Evolutionary conservation across 139 green algal genomes (phyloP).

Genomic region (Chlorella sorokiniana): DNA sequence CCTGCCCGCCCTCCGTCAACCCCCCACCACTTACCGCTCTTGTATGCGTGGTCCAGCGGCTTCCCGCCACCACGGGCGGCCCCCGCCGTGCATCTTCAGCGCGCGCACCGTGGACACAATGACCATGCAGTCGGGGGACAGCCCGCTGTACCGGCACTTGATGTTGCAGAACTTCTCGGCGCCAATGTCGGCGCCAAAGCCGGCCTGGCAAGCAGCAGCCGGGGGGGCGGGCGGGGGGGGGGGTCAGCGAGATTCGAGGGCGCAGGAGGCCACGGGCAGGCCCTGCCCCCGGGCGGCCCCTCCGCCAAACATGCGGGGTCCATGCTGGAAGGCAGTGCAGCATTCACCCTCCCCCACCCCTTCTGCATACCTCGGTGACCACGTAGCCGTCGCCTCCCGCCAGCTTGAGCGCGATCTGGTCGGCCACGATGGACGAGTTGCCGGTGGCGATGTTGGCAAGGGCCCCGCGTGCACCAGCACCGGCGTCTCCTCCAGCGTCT

Average conservation of each 20-base stretch:
- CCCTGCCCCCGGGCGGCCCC: too few species aligned
- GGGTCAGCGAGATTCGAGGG: background rate
- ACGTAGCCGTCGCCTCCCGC: conserved; percentile 87
- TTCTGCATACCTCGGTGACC: conserved; percentile 88
- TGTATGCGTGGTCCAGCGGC: conserved; percentile 92
- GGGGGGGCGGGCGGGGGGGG: background rate
- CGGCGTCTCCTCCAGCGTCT: conserved; percentile 96
- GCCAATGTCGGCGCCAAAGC: conserved; percentile 98
- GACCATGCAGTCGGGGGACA: conserved; percentile 79
- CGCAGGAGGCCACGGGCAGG: background rate
- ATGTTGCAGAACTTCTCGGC: conserved; percentile 83
- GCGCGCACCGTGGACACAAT: conserved; percentile 96
- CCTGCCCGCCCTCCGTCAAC: background rate
- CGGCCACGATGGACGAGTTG: conserved; percentile 95
- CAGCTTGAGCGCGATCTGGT: conserved; percentile 93
- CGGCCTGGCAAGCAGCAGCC: conserved; percentile 79
- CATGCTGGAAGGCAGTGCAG: background rate
- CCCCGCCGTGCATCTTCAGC: conserved; percentile 94
- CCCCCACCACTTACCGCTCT: conserved; percentile 16
- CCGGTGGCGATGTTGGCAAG: conserved; percentile 98
- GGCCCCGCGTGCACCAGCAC: conserved; percentile 89
- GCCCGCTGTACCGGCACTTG: conserved; percentile 44
- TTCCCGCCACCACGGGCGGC: conserved; percentile 81
- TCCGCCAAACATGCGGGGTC: background rate
- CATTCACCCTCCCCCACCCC: background rate